A percentile compares a stretch with the other conserved stretches of the same genome.
phyloP scores from a whole-genome alignment of 257 asterid species.

The Primulina eburnea region DNA sequence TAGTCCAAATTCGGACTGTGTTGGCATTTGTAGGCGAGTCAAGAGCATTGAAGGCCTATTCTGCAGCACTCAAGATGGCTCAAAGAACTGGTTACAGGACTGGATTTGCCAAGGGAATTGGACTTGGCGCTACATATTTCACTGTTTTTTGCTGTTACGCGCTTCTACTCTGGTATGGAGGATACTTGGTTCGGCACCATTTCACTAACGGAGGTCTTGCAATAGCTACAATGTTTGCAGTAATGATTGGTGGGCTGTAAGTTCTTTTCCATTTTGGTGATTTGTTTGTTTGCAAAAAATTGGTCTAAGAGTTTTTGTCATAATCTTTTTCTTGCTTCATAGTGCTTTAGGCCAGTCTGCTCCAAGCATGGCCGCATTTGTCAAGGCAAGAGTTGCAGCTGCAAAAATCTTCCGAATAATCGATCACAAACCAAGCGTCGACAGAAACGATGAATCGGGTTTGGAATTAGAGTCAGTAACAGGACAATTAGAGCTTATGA shows the following conservation, averaged over 20 bases:
- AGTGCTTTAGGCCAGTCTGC: slow-evolving; percentile 89
- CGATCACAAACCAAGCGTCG: slow-evolving; percentile 68
- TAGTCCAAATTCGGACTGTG: slow-evolving; percentile 82
- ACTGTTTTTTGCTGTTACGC: slow-evolving; percentile 86
- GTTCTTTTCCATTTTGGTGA: slow-evolving; percentile 25
- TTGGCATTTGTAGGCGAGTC: slow-evolving; percentile 84
- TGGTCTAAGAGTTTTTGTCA: not conserved
- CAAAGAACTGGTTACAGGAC: slow-evolving; percentile 72
- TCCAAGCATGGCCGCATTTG: slow-evolving; percentile 87
- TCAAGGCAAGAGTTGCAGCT: slow-evolving; percentile 88
- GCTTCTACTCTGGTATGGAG: slow-evolving; percentile 93
- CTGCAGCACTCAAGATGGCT: slow-evolving; percentile 59
- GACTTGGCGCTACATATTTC: slow-evolving; percentile 84
- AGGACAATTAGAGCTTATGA: slow-evolving; percentile 73
- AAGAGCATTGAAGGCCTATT: slow-evolving; percentile 69
- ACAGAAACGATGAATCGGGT: slow-evolving; percentile 50
- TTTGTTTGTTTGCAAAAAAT: not conserved
- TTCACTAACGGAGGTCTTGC: slow-evolving; percentile 89
- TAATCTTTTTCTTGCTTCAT: slow-evolving; percentile 13
- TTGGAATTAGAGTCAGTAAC: slow-evolving; percentile 60
- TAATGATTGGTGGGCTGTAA: slow-evolving; percentile 95
- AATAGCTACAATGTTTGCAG: slow-evolving; percentile 87
- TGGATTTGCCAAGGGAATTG: slow-evolving; percentile 79
- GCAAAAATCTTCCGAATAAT: slow-evolving; percentile 70
- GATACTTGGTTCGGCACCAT: slow-evolving; percentile 81